Evolutionary conservation across 352 stramenopile species (phyloP).

Genomic region (Phytophthora pisi): DNA sequence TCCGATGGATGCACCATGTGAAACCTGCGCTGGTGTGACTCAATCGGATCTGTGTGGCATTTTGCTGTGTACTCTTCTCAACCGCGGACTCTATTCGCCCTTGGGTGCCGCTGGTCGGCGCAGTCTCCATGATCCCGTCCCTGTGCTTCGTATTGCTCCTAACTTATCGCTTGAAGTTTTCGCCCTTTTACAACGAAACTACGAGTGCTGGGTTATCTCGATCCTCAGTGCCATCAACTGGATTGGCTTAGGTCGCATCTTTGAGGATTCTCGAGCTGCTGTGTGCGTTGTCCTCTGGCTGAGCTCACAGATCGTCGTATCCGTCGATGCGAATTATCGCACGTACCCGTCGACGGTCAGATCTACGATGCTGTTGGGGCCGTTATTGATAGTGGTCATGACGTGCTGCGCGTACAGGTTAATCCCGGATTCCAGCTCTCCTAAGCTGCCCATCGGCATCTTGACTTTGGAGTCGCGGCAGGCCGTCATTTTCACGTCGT

Average conservation of each 20-base stretch:
- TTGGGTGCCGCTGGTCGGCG: conserved; percentile 17
- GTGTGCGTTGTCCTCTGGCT: conserved; percentile 30
- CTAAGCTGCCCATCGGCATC: conserved; percentile 7
- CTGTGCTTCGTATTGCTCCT: conserved; percentile 24
- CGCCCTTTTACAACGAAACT: conserved; percentile 15
- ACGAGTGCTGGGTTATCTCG: conserved; percentile 43
- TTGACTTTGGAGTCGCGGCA: conserved; percentile 25
- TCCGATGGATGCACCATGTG: conserved; percentile 5
- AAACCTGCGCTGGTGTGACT: conserved; percentile 10
- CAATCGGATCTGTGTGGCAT: conserved; percentile 12
- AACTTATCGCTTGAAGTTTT: conserved; percentile 27
- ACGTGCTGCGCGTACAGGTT: conserved; percentile 26
- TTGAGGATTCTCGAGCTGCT: conserved; percentile 28
- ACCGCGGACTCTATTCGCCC: neutral
- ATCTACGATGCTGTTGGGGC: conserved; percentile 30
- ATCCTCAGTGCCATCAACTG: conserved; percentile 36
- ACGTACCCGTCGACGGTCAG: conserved; percentile 23
- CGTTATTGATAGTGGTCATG: conserved; percentile 27
- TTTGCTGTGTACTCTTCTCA: conserved; percentile 19
- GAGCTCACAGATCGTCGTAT: conserved; percentile 26
- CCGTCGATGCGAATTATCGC: conserved; percentile 42
- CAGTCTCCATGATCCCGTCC: conserved; percentile 9
- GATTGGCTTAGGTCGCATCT: conserved; percentile 22
- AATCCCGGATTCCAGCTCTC: conserved; percentile 14
- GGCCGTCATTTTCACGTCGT: conserved; percentile 31